These are phyloP conservation scores for Chloranthus sessilifolius DNA, from an alignment of 164 flowering plant species.

Conservation along the genomic window DNA sequence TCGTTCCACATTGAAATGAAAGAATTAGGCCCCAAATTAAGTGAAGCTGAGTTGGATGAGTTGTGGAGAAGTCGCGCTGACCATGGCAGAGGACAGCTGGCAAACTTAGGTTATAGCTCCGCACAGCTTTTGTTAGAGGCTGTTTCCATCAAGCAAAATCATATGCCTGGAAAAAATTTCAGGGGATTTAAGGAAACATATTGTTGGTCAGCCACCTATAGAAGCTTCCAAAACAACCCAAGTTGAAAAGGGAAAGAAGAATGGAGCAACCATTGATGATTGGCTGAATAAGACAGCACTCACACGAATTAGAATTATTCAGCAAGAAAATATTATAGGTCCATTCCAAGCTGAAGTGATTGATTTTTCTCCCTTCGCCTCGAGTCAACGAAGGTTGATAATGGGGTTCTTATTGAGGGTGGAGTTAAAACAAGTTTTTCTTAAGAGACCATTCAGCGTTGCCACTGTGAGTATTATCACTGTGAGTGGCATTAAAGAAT, in stretches of 20 bases:
- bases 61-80: slow-evolving; percentile 90
- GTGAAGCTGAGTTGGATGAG: slow-evolving; percentile 82
- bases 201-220: slow-evolving; percentile 11
- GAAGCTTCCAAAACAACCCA: slow-evolving; percentile 39
- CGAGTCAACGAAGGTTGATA: slow-evolving; percentile 43
- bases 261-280: slow-evolving; percentile 33
- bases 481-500: slow-evolving; percentile 41
- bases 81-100: slow-evolving; percentile 81
- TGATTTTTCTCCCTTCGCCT: slow-evolving; percentile 35
- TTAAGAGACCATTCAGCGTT: slow-evolving; percentile 35
- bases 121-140: slow-evolving; percentile 95
- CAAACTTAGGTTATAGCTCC: slow-evolving; percentile 88
- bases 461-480: slow-evolving; percentile 24
- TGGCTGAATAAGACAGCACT: slow-evolving; percentile 44
- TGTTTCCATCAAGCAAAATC: slow-evolving; percentile 67
- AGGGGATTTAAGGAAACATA: slow-evolving; percentile 24
- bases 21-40: slow-evolving; percentile 78
- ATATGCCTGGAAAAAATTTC: slow-evolving; percentile 40
- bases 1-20: slow-evolving; percentile 85
- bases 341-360: slow-evolving; percentile 30
- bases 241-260: slow-evolving; percentile 51
- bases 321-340: slow-evolving; percentile 45
- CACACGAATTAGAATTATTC: slow-evolving; percentile 47
- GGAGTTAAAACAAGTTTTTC: slow-evolving; percentile 35
- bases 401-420: slow-evolving; percentile 28